These are phyloP conservation scores for Gossypium laxum DNA, from an alignment of 441 rosid genomes.

Conservation along the genomic window DNA sequence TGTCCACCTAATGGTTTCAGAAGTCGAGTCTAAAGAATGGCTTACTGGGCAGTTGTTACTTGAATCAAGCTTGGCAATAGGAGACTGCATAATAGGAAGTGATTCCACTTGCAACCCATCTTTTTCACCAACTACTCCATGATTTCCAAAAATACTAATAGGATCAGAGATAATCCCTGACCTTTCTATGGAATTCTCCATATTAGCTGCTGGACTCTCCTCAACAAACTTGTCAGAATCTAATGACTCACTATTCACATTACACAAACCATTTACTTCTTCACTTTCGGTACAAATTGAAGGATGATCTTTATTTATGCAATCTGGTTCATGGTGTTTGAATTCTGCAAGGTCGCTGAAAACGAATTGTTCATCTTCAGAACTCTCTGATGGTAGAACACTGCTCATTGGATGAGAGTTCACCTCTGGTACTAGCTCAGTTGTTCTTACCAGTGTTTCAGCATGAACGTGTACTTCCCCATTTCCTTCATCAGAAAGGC, in stretches of 20 bases:
- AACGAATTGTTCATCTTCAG: constrained; percentile 61
- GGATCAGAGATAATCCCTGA: constrained; percentile 35
- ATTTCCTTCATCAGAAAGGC: constrained; percentile 28
- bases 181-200: constrained; percentile 22
- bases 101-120: constrained; percentile 42
- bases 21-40: constrained; percentile 54
- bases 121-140: constrained; percentile 22
- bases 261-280: constrained; percentile 19
- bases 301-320: constrained; percentile 20
- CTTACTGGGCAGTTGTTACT: constrained; percentile 34
- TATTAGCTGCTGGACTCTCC: constrained; percentile 20
- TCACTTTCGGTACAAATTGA: constrained; percentile 16
- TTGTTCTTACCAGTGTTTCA: constrained; percentile 24
- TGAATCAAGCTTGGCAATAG: constrained; percentile 21
- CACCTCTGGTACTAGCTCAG: constrained; percentile 38
- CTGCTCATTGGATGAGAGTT: constrained; percentile 18
- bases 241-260: constrained; percentile 18
- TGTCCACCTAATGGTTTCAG: constrained; percentile 31
- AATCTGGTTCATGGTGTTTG: constrained; percentile 24
- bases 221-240: constrained; percentile 19
- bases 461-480: constrained; percentile 24
- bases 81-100: constrained; percentile 52
- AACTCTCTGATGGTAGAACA: constrained; percentile 33
- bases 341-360: constrained; percentile 55
- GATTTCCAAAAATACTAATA: constrained; percentile 35